Evolutionary conservation across 306 rosid genomes (phyloP), one percentile per base, ranked within the genome.

Genomic region (Senna siamea): DNA sequence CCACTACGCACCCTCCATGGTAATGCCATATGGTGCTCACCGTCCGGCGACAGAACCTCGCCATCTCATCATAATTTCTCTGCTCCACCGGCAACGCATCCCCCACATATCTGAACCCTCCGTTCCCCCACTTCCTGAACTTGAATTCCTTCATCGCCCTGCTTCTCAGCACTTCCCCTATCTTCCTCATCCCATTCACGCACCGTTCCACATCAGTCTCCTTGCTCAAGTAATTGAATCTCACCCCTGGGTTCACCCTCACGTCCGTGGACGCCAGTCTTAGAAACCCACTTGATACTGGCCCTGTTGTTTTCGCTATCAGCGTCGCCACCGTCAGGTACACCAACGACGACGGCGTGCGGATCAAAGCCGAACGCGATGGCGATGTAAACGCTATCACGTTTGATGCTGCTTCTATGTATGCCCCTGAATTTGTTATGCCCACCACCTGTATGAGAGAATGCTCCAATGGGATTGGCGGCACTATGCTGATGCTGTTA

Each of bases 241-340:
- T 80, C 1, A 92, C 91, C 11, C 88, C 46, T 0, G 99, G 99
- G 22, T 86, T 92, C 28, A 51, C 66, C 30, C 74, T 80, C 3
- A 90, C 85, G 47, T 92, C 92, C 0, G 80, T 86, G 0, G 99
- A 90, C 46, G 87, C 93, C 64, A 95, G 75, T 50, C 93, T 62
- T 3, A 88, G 73, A 28, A 84, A 84, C 0, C 99, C 99, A 2
- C 79, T 34, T 0, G 96, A 92, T 5, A 80, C 37, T 0, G 97
- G 99, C 4, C 97, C 93, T 0, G 82, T 62, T 40, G 86, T 92
- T 84, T 94, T 94, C 30, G 89, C 79, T 72, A 94, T 94, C n/a
- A 94, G 78, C 0, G 98, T 92, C 0, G 96, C 98, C 54, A 94
- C 96, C 0, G 93, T 83, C 12, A 95, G 81, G 58, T 87, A 87